Evolutionary conservation across 208 protist species (phyloP), one percentile per base, ranked within the genome.

Genomic region (Vickermania ingenoplastis): DNA sequence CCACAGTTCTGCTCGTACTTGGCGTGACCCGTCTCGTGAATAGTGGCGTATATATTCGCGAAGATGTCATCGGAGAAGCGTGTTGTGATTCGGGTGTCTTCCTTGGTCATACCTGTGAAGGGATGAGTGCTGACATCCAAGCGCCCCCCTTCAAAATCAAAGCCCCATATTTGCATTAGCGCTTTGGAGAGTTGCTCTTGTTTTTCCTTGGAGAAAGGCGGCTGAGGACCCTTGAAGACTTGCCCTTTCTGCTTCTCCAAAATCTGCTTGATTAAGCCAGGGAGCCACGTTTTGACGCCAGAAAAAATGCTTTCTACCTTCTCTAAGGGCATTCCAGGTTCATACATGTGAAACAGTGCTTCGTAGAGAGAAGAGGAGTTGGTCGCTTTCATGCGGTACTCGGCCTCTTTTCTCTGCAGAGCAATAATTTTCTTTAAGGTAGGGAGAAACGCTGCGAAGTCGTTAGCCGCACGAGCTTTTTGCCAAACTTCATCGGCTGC

Each of bases 1-100:
- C 87, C 83, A 24, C 75, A 77, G 68, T 89, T 88, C 69, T 83
- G 75, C 76, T 95, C 87, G 66, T 95, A 97, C 62, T 91, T 89
- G 31, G 82, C 86, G 59, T 97, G 92, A 1, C 92, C 92, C 1
- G 75, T 75, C 65, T 96, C 89, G 54, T 96, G 89, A 41, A 97
- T 83, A 25, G 84, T 68, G 7, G 70, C 88, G 41, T 81, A 68
- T 0, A 97, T 60, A 24, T 69, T 76, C 4, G 70, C 52, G 49
- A 83, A 85, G 30, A 78, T 69, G 0, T 75, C 58, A 4, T 81
- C 79, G 21, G 14, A 36, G 65, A 86, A 97, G 59, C 79, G 75
- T 1, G 83, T 91, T 0, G 92, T 97, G 48, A 97, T 78, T 28
- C 92, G 79, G 54, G 78, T 75, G 73, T 97, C 92, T 30, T 84